These are phyloP conservation scores for Phytophthora litchii DNA, from an alignment of 352 stramenopile species.

Conservation along the genomic window DNA sequence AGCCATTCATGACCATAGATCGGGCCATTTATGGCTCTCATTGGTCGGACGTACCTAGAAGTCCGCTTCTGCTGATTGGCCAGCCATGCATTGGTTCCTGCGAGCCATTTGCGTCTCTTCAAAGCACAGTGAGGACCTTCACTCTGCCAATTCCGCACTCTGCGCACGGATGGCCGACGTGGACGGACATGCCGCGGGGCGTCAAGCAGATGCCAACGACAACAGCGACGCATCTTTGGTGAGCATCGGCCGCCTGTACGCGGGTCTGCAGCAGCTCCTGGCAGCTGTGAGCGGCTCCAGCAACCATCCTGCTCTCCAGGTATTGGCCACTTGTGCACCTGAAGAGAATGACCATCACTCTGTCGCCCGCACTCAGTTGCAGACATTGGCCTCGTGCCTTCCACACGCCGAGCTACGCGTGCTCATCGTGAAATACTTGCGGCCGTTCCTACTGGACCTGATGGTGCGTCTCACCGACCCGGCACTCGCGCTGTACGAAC, in stretches of 20 bases:
- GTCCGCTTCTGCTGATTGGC: no score
- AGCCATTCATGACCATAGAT: no score
- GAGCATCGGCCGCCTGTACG: conserved; percentile 26
- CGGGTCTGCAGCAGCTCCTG: conserved; percentile 27
- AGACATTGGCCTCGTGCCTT: conserved; percentile 63
- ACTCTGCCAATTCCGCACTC: conserved; percentile 7
- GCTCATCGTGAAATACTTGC: conserved; percentile 61
- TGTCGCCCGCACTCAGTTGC: conserved; percentile 39
- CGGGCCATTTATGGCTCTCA: no score
- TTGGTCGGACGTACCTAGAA: no score
- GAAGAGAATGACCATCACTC: conserved; percentile 24
- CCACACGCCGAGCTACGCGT: conserved; percentile 50
- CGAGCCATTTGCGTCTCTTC: no score
- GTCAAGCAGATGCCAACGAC: conserved; percentile 5
- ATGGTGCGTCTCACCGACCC: conserved; percentile 68
- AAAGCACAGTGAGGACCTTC: conserved; percentile 12
- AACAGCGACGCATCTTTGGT: conserved; percentile 16
- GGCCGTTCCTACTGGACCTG: conserved; percentile 76
- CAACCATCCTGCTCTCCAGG: conserved; percentile 48
- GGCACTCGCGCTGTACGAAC: conserved; percentile 50
- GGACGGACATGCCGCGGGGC: conserved; percentile 17
- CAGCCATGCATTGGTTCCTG: no score
- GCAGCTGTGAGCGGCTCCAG: not conserved
- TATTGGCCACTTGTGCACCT: conserved; percentile 14
- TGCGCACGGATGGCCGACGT: conserved; percentile 18